Evolutionary conservation across 805 yeast species (phyloP).

Genomic region (Ogataea zsoltii): DNA sequence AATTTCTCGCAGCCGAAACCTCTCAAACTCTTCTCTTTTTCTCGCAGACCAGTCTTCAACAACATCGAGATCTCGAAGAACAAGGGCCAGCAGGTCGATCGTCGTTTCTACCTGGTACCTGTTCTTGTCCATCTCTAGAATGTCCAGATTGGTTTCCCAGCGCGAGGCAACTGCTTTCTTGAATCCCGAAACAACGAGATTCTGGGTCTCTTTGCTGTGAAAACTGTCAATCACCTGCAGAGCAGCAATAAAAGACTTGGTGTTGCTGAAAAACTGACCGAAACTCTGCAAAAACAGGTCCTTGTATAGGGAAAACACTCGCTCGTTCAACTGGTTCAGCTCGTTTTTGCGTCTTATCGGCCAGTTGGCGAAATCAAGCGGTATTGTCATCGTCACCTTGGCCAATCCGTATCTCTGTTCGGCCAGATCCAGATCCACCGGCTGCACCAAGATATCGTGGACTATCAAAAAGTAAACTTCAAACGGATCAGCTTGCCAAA

Average conservation of each 20-base stretch:
- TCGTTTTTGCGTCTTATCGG: conserved; percentile 21
- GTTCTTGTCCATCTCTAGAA: conserved; percentile 15
- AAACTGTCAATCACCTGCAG: conserved; percentile 22
- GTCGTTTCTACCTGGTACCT: conserved; percentile 17
- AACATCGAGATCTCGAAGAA: conserved; percentile 26
- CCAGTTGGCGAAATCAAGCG: conserved; percentile 28
- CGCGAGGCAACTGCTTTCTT: conserved; percentile 12
- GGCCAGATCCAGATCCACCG: conserved; percentile 21
- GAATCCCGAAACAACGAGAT: conserved; percentile 15
- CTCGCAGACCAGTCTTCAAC: conserved; percentile 27
- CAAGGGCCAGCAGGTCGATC: conserved; percentile 19
- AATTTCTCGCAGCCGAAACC: conserved; percentile 20
- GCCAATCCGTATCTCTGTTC: conserved; percentile 29
- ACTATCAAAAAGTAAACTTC: conserved; percentile 20
- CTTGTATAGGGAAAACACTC: conserved; percentile 18
- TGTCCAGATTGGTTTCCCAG: conserved; percentile 13
- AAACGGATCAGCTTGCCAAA: conserved; percentile 37
- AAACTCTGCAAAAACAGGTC: conserved; percentile 10
- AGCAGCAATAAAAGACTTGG: conserved; percentile 21
- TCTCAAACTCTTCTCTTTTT: conserved; percentile 23
- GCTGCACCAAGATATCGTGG: conserved; percentile 13
- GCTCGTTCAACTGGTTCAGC: conserved; percentile 14
- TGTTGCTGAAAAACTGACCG: conserved; percentile 23
- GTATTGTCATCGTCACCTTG: conserved; percentile 25
- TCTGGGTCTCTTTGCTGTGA: conserved; percentile 15